These are phyloP conservation scores for Rhodotorula sp. DNA, from an alignment of 1,284 basidiomycete species.

Conservation along the genomic window DNA sequence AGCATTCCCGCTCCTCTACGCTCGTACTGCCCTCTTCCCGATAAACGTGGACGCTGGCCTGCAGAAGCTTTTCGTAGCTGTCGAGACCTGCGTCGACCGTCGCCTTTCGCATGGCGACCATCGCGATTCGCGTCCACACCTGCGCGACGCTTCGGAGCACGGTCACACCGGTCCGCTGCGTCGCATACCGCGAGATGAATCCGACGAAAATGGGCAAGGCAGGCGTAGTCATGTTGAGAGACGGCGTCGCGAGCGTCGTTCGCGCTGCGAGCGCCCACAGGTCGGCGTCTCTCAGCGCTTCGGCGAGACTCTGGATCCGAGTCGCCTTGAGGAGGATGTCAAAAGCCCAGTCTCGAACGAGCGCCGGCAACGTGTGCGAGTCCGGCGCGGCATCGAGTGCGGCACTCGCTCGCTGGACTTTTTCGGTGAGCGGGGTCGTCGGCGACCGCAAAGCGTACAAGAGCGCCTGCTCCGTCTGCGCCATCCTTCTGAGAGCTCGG, in stretches of 20 bases:
- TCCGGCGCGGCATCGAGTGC: slow-evolving; percentile 17
- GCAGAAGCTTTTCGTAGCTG: slow-evolving; percentile 28
- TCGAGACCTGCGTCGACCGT: slow-evolving; percentile 35
- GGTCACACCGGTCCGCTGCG: neutral
- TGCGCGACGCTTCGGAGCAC: slow-evolving; percentile 7
- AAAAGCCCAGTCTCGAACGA: slow-evolving; percentile 36
- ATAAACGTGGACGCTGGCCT: slow-evolving; percentile 3
- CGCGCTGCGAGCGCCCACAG: slow-evolving; percentile 27
- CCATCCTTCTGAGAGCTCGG: neutral
- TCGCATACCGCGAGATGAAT: slow-evolving; percentile 10
- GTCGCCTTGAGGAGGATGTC: slow-evolving; percentile 15
- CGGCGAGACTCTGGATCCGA: neutral
- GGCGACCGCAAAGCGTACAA: slow-evolving; percentile 31
- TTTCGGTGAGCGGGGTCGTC: slow-evolving; percentile 30
- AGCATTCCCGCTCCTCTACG: neutral
- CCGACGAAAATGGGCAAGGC: slow-evolving; percentile 27
- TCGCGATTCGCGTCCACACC: slow-evolving; percentile 20
- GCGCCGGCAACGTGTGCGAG: slow-evolving; percentile 8
- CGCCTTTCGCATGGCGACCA: slow-evolving; percentile 27
- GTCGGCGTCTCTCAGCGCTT: neutral
- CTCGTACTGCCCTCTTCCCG: neutral
- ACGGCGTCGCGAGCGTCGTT: neutral
- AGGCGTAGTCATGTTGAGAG: slow-evolving; percentile 7
- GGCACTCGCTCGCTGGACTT: slow-evolving; percentile 14
- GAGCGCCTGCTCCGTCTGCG: slow-evolving; percentile 24